Conservation (phyloP, 2,329 filamentous ascomycete genomes). For the Colletotrichum kahawae region DNA sequence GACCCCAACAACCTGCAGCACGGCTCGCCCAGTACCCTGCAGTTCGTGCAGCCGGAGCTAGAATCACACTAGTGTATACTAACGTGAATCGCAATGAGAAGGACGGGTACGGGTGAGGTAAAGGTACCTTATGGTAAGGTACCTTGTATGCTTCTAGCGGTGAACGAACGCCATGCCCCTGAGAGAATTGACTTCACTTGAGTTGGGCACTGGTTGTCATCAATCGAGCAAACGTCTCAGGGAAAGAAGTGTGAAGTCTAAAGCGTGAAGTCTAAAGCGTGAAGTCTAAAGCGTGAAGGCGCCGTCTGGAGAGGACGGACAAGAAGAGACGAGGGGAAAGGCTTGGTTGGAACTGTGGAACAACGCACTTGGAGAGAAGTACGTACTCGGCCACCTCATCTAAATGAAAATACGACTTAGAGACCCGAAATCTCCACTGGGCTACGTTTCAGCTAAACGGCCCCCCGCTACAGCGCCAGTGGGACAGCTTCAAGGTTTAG, state of each 20-base stretch:
- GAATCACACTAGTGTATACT: neutral
- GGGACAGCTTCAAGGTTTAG: neutral
- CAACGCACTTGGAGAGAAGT: neutral
- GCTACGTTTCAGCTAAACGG: conserved; percentile 23
- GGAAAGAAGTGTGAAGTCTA: neutral
- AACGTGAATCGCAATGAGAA: neutral
- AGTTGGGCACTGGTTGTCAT: neutral
- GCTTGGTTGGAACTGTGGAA: neutral
- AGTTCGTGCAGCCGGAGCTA: neutral
- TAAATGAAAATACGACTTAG: conserved; percentile 2
- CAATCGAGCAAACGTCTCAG: conserved; percentile 2
- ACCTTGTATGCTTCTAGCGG: neutral
- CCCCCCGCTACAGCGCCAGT: conserved; percentile 16
- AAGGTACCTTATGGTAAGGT: neutral
- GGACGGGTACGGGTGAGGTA: neutral
- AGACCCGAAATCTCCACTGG: neutral
- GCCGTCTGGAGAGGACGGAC: neutral
- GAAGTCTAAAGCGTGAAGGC: neutral
- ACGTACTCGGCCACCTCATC: conserved; percentile 1
- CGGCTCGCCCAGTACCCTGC: neutral
- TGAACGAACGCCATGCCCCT: neutral
- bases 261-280: neutral
- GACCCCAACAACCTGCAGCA: neutral
- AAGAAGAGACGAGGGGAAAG: neutral
- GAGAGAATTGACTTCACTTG: neutral